phyloP scores from a whole-genome alignment of 2,329 filamentous ascomycete species.

The Penicillium digitatum region DNA sequence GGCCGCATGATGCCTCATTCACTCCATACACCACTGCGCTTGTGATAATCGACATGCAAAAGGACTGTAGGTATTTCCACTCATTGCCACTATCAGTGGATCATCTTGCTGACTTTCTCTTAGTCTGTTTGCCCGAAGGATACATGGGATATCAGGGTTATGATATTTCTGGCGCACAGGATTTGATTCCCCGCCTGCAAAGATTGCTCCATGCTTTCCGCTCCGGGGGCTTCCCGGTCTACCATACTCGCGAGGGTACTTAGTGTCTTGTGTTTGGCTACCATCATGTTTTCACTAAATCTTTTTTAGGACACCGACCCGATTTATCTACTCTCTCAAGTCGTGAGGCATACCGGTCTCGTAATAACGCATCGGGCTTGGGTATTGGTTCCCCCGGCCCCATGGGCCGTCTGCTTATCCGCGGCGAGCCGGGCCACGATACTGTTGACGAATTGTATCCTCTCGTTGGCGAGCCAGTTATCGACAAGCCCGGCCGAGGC shows the following conservation, averaged over 20 bases:
- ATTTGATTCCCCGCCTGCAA: conserved; percentile 42
- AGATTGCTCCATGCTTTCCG: conserved; percentile 40
- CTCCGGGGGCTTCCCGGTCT: conserved; percentile 40
- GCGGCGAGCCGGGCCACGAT: conserved; percentile 56
- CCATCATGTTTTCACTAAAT: conserved; percentile 8
- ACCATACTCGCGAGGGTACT: conserved; percentile 46
- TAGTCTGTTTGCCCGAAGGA: conserved; percentile 44
- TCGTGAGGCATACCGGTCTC: conserved; percentile 53
- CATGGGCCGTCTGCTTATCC: conserved; percentile 55
- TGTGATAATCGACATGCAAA: conserved; percentile 49
- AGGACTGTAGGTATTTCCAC: conserved; percentile 40
- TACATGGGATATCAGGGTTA: conserved; percentile 47
- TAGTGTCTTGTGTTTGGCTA: background rate
- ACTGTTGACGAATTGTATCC: conserved; percentile 54
- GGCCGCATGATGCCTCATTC: conserved; percentile 46
- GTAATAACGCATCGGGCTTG: conserved; percentile 50
- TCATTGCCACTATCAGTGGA: background rate
- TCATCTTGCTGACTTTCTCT: background rate
- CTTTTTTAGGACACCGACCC: conserved; percentile 43
- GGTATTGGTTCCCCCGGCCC: conserved; percentile 53
- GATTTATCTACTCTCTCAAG: conserved; percentile 55
- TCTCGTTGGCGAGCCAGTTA: conserved; percentile 46
- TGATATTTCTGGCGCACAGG: conserved; percentile 39
- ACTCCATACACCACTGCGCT: conserved; percentile 46
- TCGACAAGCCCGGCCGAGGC: conserved; percentile 54